phyloP scores from a whole-genome alignment of 2,329 filamentous ascomycete genomes.

The Chaetomium globosum region DNA sequence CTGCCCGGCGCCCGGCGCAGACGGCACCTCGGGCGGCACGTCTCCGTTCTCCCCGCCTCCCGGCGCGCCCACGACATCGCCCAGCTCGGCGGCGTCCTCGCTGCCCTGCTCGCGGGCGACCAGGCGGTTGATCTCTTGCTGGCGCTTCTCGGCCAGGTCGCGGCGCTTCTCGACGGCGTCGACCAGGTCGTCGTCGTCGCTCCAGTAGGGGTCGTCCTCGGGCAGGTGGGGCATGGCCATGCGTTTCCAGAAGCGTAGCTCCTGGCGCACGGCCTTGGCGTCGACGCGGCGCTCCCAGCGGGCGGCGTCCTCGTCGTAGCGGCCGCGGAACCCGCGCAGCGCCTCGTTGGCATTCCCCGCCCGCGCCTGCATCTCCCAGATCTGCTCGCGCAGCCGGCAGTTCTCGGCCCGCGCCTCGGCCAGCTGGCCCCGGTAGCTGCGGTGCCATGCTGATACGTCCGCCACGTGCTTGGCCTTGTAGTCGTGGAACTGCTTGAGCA shows the following conservation, averaged over 20 bases:
- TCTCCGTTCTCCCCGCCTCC: constrained; percentile 29
- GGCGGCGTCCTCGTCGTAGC: constrained; percentile 59
- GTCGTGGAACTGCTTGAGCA: constrained; percentile 66
- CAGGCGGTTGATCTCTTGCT: constrained; percentile 32
- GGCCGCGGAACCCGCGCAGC: constrained; percentile 59
- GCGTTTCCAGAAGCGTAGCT: constrained; percentile 67
- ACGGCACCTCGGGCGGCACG: constrained; percentile 30
- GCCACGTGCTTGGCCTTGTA: constrained; percentile 66
- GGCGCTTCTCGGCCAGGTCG: constrained; percentile 46
- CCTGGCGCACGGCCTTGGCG: constrained; percentile 57
- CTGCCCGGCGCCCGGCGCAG: constrained; percentile 31
- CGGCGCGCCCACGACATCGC: neutral
- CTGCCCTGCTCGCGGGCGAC: constrained; percentile 11
- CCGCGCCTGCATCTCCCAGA: constrained; percentile 67
- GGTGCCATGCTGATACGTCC: constrained; percentile 67
- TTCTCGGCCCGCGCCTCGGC: constrained; percentile 68
- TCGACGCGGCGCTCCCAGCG: constrained; percentile 58
- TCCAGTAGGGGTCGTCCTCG: constrained; percentile 64
- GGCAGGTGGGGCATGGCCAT: constrained; percentile 64
- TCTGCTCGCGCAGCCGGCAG: constrained; percentile 63
- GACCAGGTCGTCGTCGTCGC: constrained; percentile 66
- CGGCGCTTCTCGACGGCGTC: constrained; percentile 63
- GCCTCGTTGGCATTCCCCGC: constrained; percentile 61
- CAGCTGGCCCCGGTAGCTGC: constrained; percentile 65
- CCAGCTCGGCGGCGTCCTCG: constrained; percentile 21